These are phyloP conservation scores for Pseudozyma thailandica DNA, from an alignment of 1,284 basidiomycete species.

Conservation along the genomic window DNA sequence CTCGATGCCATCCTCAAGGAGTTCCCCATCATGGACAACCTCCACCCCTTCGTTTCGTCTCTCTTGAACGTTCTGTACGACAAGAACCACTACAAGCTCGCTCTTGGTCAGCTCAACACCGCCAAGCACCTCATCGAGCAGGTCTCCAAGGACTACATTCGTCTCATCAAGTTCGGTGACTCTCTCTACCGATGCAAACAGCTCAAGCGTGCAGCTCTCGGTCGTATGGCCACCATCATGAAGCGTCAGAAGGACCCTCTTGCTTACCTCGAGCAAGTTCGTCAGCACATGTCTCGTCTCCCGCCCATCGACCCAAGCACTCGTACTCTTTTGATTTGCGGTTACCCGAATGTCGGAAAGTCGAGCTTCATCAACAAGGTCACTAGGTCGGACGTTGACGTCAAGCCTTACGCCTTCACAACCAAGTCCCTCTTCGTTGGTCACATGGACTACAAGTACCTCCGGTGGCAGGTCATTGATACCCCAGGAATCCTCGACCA, in stretches of 20 bases:
- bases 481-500: constrained; percentile 68
- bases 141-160: constrained; percentile 67
- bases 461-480: constrained; percentile 68
- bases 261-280: constrained; percentile 67
- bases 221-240: constrained; percentile 68
- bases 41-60: constrained; percentile 67
- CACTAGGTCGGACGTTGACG: constrained; percentile 67
- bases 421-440: constrained; percentile 68
- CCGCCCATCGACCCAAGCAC: constrained; percentile 66
- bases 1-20: constrained; percentile 91
- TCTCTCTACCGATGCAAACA: constrained; percentile 68
- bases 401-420: constrained; percentile 68
- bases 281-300: constrained; percentile 68
- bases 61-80: constrained; percentile 68
- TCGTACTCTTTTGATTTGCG: constrained; percentile 65
- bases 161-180: constrained; percentile 68
- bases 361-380: constrained; percentile 68
- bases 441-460: constrained; percentile 69
- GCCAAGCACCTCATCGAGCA: constrained; percentile 67
- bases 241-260: constrained; percentile 67
- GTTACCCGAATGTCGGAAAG: constrained; percentile 68
- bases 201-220: constrained; percentile 67
- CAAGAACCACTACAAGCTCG: constrained; percentile 69
- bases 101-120: constrained; percentile 67
- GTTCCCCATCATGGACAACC: constrained; percentile 75